Conservation (phyloP, 2,329 filamentous ascomycete genomes). For the Aspergillus tanneri region DNA sequence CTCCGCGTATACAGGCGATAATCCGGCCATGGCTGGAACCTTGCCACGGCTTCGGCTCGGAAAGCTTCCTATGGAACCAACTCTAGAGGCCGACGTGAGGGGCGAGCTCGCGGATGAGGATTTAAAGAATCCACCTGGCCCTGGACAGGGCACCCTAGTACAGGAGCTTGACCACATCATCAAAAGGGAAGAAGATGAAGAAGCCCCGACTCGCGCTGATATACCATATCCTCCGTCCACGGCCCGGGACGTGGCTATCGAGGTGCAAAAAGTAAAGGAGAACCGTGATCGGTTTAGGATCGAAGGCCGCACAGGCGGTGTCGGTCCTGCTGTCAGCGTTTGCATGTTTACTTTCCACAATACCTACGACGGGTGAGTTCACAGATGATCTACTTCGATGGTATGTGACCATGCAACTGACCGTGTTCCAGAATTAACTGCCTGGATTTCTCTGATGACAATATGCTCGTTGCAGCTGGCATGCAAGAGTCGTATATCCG, state of each 20-base stretch:
- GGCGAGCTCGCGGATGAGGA: constrained; percentile 87
- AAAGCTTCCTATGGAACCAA: constrained; percentile 76
- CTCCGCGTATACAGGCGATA: constrained; percentile 59
- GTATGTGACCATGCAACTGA: no score
- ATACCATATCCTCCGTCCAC: constrained; percentile 85
- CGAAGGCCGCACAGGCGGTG: constrained; percentile 76
- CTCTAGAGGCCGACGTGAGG: constrained; percentile 79
- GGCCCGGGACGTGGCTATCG: constrained; percentile 86
- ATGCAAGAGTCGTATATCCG: constrained; percentile 94
- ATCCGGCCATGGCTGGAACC: constrained; percentile 57
- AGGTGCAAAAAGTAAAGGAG: constrained; percentile 91
- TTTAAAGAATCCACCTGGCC: constrained; percentile 66
- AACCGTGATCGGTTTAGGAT: constrained; percentile 90
- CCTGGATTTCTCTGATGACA: constrained; percentile 92
- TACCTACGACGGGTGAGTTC: constrained; percentile 77
- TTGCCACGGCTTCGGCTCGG: constrained; percentile 71
- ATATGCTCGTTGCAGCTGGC: constrained; percentile 79
- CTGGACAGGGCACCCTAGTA: constrained; percentile 70
- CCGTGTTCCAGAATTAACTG: constrained; percentile 68
- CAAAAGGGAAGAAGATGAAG: constrained; percentile 85
- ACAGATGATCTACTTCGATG: no score
- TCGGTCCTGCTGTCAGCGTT: constrained; percentile 79
- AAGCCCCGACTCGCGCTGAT: constrained; percentile 73
- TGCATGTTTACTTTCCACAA: constrained; percentile 99
- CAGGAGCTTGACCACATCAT: constrained; percentile 85